phyloP scores from a whole-genome alignment of 345 rosid genomes.

The Lepidium africanum region DNA sequence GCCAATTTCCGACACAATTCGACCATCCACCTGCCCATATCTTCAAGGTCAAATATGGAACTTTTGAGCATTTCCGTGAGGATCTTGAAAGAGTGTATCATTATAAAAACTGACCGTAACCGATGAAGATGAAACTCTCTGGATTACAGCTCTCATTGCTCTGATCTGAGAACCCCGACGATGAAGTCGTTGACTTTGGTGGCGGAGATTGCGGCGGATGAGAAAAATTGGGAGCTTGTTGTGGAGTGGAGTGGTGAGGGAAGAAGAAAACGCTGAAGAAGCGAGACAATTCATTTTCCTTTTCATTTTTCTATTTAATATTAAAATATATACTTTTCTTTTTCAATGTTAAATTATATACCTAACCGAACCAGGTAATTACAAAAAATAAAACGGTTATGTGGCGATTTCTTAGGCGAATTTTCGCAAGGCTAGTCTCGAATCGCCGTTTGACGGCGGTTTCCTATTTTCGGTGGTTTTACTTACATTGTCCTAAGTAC shows the following conservation, averaged over 20 bases:
- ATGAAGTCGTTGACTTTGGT: not conserved
- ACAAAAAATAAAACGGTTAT: too few species aligned
- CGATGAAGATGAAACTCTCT: conserved; percentile 73
- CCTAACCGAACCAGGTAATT: too few species aligned
- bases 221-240: conserved; percentile 14
- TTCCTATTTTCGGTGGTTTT: too few species aligned
- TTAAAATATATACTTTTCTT: not conserved
- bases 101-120: conserved; percentile 39
- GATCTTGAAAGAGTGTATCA: not conserved
- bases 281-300: conserved; percentile 18
- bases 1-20: conserved; percentile 69
- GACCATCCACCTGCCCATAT: conserved; percentile 57
- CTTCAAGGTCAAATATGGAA: not conserved
- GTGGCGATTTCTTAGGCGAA: too few species aligned
- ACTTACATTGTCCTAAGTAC: too few species aligned
- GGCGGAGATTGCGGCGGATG: conserved; percentile 17
- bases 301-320: not conserved
- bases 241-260: not conserved
- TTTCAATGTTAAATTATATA: too few species aligned
- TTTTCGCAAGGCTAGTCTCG: too few species aligned
- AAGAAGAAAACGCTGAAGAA: conserved; percentile 6
- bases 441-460: too few species aligned
- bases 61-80: not conserved
- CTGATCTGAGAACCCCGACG: conserved; percentile 26
- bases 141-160: conserved; percentile 86